Percentiles rank a stretch among this genome's conserved stretches.
These are phyloP conservation scores for Multifurca ochricompacta DNA, from an alignment of 768 basidiomycete species.

Conservation along the genomic window DNA sequence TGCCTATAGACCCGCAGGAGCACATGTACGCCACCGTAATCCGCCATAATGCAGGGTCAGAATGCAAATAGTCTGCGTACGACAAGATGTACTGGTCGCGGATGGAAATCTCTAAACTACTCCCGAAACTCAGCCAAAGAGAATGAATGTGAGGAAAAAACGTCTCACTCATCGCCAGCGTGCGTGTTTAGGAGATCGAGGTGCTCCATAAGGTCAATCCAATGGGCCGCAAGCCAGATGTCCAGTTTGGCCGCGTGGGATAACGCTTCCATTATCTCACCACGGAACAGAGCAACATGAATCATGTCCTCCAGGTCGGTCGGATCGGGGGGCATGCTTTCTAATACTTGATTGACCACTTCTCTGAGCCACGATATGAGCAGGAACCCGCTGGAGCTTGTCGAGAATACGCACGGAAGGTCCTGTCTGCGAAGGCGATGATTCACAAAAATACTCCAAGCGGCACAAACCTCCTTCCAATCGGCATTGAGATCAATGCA, in stretches of 20 bases:
- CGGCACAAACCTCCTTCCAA: constrained; percentile 87
- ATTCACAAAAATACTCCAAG: constrained; percentile 86
- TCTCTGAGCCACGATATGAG: constrained; percentile 39
- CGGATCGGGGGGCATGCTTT: constrained; percentile 69
- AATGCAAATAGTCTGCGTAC: constrained; percentile 78
- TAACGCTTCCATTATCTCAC: constrained; percentile 57
- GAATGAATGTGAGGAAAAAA: neutral
- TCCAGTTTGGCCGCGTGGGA: constrained; percentile 65
- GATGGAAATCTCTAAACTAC: constrained; percentile 13
- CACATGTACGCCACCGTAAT: constrained; percentile 87
- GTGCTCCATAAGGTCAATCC: constrained; percentile 81
- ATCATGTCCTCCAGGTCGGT: constrained; percentile 73
- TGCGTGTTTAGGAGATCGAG: constrained; percentile 49
- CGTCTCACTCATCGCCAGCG: constrained; percentile 49
- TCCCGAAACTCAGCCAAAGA: neutral
- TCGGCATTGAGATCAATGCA: constrained; percentile 73
- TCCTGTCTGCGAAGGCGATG: constrained; percentile 73
- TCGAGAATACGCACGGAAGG: constrained; percentile 55
- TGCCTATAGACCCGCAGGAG: constrained; percentile 69
- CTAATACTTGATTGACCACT: constrained; percentile 50
- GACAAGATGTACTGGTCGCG: constrained; percentile 74
- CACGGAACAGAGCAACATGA: constrained; percentile 64
- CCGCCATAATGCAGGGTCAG: constrained; percentile 82
- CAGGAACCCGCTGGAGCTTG: neutral
- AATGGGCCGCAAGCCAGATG: constrained; percentile 81